phyloP scores from a whole-genome alignment of 768 basidiomycete species.

The Boletus vinaceobasis region DNA sequence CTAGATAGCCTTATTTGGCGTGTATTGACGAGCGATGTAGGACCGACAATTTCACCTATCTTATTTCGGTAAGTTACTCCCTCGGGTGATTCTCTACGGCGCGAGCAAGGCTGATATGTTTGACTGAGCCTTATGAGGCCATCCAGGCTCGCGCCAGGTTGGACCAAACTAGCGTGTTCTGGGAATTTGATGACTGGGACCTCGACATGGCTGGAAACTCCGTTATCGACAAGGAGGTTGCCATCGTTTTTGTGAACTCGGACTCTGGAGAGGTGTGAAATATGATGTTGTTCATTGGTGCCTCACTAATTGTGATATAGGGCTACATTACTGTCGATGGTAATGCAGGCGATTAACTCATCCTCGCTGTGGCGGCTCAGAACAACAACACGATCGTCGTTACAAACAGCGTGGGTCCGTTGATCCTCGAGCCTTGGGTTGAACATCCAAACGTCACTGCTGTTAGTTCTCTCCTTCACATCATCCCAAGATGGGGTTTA shows the following conservation, averaged over 20 bases:
- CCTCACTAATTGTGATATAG: background rate
- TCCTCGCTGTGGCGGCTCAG: background rate
- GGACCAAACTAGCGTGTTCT: background rate
- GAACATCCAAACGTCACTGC: background rate
- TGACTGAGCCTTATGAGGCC: background rate
- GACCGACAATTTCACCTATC: background rate
- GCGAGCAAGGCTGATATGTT: background rate
- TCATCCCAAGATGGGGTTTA: background rate
- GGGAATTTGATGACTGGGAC: background rate
- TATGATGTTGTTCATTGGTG: background rate
- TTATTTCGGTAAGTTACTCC: background rate
- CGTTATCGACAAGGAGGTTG: background rate
- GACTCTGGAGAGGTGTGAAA: background rate
- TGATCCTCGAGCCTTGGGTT: background rate
- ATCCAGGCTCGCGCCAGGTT: background rate
- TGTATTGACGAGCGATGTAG: background rate
- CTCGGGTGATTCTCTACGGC: background rate
- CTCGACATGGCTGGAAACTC: background rate
- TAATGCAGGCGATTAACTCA: background rate
- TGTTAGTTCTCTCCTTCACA: background rate
- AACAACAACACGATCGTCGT: background rate
- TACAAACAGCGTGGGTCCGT: background rate
- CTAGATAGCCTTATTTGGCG: background rate
- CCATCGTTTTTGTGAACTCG: too few relatives aligned
- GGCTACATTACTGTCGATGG: background rate